Evolutionary conservation across 2,329 filamentous ascomycete species (phyloP), one percentile per base, ranked within the genome.

Genomic region (Epichloe scottii): DNA sequence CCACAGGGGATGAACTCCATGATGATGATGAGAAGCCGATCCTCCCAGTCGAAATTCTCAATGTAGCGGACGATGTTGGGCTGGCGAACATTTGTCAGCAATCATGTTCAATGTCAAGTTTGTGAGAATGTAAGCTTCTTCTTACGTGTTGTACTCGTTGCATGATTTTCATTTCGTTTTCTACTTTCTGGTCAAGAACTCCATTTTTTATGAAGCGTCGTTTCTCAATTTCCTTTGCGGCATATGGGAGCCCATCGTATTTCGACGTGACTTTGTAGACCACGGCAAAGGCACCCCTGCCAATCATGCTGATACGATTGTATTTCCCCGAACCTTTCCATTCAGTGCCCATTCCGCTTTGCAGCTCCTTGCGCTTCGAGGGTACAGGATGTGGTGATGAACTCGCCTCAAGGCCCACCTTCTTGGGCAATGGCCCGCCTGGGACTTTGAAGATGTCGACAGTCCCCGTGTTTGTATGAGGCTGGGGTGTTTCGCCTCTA

Each of bases 111-210:
- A 17, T 15, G 44, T 10, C n/a, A 8, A 39, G 14, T 7, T 21
- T 12, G 21, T 6, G 43, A 12, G 14, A 35, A 26, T 8, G 17
- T 14, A 10, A 33, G 15, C 23, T 46, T 17, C 1, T 6, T 67
- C 85, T 76, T 71, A 89, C 86, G 71, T 98, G 93, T 50, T 83
- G 74, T 48, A 97, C 78, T 50, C 76, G 78, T 60, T 85, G 82
- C 89, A 98, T 97, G 59, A 98, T 97, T 57, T 82, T 86, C 84
- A 98, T 91, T 69, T 98, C 93, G 60, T 94, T 96, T 63, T 96
- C 88, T 14, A 97, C 85, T 66, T 94, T 95, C 57, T 89, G 84
- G 60, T 95, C 89, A 21, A 95, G 68, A 19, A 90, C 75, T 2
- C 89, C 90, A 59, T 95, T 93, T 70, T 95, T 95, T 73, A 95